Percentiles rank a stretch among this genome's conserved stretches.
Evolutionary conservation across 2,329 filamentous ascomycete species (phyloP).

Genomic region (Monilinia laxa): DNA sequence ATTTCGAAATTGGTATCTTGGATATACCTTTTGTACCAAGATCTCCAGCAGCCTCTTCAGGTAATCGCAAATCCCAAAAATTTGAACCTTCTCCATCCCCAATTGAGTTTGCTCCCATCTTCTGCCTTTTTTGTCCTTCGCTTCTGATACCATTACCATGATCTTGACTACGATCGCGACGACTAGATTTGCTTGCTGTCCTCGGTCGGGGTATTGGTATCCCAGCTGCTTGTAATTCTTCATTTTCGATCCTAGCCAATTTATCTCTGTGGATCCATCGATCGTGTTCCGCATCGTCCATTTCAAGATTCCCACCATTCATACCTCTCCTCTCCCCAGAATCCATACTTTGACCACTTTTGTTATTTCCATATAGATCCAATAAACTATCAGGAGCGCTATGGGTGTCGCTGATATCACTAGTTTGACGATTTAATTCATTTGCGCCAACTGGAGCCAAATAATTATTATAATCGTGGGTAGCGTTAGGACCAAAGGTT

Average conservation of each 20-base stretch:
- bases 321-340: conserved; percentile 32
- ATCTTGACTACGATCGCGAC: conserved; percentile 44
- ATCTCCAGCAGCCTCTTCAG: conserved; percentile 72
- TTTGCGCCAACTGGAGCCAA: conserved; percentile 42
- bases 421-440: conserved; percentile 44
- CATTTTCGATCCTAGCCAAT: conserved; percentile 75
- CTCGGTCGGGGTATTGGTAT: conserved; percentile 58
- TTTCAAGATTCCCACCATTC: conserved; percentile 36
- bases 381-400: conserved; percentile 49
- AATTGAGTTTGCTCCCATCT: conserved; percentile 42
- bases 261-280: conserved; percentile 89
- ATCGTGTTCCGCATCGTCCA: conserved; percentile 56
- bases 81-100: conserved; percentile 47
- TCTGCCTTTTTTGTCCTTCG: conserved; percentile 44
- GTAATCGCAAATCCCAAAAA: conserved; percentile 70
- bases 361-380: conserved; percentile 45
- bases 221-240: conserved; percentile 76
- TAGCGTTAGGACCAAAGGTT: conserved; percentile 21
- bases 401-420: conserved; percentile 44
- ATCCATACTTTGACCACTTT: conserved; percentile 35
- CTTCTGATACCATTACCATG: conserved; percentile 37
- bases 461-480: conserved; percentile 34
- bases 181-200: conserved; percentile 50
- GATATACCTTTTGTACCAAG: conserved; percentile 63
- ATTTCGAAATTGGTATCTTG: conserved; percentile 81